These are phyloP conservation scores for Pugionium dolabratum DNA, from an alignment of 345 rosid species.

Conservation along the genomic window DNA sequence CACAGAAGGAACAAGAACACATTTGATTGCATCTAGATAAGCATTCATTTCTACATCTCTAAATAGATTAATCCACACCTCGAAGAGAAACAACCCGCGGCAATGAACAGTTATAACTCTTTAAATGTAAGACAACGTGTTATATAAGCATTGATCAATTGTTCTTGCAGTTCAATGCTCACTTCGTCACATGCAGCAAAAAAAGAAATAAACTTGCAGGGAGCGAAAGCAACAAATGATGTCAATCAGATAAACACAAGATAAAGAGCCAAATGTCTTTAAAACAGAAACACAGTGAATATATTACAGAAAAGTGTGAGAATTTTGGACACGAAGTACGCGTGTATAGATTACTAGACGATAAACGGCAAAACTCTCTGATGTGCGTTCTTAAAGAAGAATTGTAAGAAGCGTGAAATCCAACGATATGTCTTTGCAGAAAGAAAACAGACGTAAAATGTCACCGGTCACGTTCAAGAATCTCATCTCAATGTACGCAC, in stretches of 20 bases:
- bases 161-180: conserved; percentile 5
- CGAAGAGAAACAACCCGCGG: background rate
- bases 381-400: background rate
- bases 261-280: conserved; percentile 17
- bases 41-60: conserved; percentile 6
- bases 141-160: conserved; percentile 8
- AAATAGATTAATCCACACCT: background rate
- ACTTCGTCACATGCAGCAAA: conserved; percentile 3
- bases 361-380: background rate
- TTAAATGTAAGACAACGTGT: background rate
- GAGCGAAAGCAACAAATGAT: conserved; percentile 13
- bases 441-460: conserved; percentile 12
- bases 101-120: background rate
- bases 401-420: conserved; percentile 2
- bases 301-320: conserved; percentile 13
- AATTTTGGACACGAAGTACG: conserved; percentile 35
- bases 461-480: conserved; percentile 25
- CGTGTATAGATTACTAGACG: conserved; percentile 25
- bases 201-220: background rate
- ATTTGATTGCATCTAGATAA: background rate
- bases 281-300: conserved; percentile 1
- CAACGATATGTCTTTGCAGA: conserved; percentile 18
- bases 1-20: conserved; percentile 18
- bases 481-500: conserved; percentile 18
- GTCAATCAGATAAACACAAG: conserved; percentile 18